Percentiles rank a stretch among this genome's conserved stretches.
phyloP scores from a whole-genome alignment of 164 flowering plant genomes.

The Magnolia kwangsiensis region DNA sequence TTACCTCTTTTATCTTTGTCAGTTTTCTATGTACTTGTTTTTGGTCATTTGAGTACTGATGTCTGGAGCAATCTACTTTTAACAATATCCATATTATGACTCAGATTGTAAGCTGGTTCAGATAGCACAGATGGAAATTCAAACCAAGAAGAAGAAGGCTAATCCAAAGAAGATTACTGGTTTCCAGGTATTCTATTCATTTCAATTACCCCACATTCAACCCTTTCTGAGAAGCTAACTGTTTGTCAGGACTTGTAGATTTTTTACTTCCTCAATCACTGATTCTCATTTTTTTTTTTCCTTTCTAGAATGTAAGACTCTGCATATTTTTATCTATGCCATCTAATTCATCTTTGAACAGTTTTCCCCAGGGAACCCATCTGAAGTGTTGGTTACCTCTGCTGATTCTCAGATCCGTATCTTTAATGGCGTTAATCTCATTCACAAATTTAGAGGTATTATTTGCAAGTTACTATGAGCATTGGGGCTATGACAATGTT shows the following conservation, averaged over 20 bases:
- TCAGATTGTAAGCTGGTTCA: slow-evolving; percentile 65
- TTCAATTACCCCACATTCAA: neutral
- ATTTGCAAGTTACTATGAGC: neutral
- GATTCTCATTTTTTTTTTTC: neutral
- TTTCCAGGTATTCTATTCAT: slow-evolving; percentile 54
- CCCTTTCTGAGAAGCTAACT: neutral
- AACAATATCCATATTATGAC: neutral
- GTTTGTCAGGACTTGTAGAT: too few relatives aligned
- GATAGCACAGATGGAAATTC: slow-evolving; percentile 41
- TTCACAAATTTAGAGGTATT: slow-evolving; percentile 72
- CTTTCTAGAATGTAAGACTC: neutral
- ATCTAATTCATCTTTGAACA: slow-evolving; percentile 24
- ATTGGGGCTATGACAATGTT: neutral
- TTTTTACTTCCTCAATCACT: neutral
- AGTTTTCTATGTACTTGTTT: neutral
- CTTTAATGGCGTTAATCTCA: slow-evolving; percentile 49
- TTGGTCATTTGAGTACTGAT: too few relatives aligned
- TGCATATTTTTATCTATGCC: neutral
- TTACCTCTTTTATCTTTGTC: neutral
- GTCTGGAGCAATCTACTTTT: too few relatives aligned
- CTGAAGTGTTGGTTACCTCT: slow-evolving; percentile 78
- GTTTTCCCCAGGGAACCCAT: slow-evolving; percentile 66
- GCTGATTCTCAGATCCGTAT: slow-evolving; percentile 76
- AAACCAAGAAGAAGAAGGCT: slow-evolving; percentile 51
- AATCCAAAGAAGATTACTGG: slow-evolving; percentile 85